Percentiles rank a stretch among this genome's conserved stretches.
Evolutionary conservation across 2,329 filamentous ascomycete genomes (phyloP).

Genomic region (Ophiostoma fasciatum): DNA sequence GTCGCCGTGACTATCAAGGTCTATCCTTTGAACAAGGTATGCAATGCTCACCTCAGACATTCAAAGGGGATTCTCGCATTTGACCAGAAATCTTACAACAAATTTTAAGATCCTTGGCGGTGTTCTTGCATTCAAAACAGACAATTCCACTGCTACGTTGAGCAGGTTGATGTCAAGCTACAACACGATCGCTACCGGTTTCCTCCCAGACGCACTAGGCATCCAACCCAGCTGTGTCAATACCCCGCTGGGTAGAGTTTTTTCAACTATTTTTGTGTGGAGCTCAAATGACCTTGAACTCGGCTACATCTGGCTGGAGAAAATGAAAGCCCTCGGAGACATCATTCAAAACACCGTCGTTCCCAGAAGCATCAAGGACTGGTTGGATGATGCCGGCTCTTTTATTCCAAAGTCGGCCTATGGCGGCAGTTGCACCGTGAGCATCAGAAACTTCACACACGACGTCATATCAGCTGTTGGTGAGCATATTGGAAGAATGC

Average conservation of each 20-base stretch:
- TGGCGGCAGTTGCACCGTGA: background rate
- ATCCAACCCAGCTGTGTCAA: background rate
- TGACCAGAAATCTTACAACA: no score
- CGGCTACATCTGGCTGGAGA: background rate
- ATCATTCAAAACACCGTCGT: background rate
- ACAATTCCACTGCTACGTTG: background rate
- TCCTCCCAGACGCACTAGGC: background rate
- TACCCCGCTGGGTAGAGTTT: background rate
- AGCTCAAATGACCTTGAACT: background rate
- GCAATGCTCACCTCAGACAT: no score
- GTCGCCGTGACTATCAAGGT: slow-evolving; percentile 15
- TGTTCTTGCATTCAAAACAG: background rate
- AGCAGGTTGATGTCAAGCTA: background rate
- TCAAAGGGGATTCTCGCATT: no score
- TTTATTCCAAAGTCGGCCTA: background rate
- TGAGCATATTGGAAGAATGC: background rate
- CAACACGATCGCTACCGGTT: background rate
- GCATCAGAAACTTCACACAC: background rate
- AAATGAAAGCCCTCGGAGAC: background rate
- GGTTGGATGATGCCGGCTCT: background rate
- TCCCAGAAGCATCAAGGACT: background rate
- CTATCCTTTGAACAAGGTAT: slow-evolving; percentile 8
- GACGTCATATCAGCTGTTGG: background rate
- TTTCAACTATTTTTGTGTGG: background rate
- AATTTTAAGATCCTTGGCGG: background rate